Conservation (phyloP, 129 eudicot species). For the sunflower (Helianthus annuus) region DNA sequence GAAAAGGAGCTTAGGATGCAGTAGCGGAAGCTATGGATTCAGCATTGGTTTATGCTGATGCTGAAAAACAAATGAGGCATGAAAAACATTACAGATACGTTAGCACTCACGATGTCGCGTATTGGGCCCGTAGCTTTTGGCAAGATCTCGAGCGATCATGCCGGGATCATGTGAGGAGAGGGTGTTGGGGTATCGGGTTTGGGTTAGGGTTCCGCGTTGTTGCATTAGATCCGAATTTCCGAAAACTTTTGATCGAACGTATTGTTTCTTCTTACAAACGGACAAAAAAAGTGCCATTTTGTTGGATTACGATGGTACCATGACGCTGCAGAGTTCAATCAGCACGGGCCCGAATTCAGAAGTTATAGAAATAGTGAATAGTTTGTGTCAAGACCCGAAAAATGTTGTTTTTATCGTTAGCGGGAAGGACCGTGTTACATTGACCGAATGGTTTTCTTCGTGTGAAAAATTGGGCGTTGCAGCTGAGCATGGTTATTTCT, state of each 20-base stretch:
- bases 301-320: slow-evolving; percentile 80
- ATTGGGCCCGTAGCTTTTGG: too few relatives aligned
- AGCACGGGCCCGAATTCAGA: slow-evolving; percentile 59
- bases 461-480: slow-evolving; percentile 81
- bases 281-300: slow-evolving; percentile 75
- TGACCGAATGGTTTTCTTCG: slow-evolving; percentile 77
- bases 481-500: slow-evolving; percentile 94
- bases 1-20: too few relatives aligned
- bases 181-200: slow-evolving; percentile 97
- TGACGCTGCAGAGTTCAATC: slow-evolving; percentile 55
- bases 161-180: slow-evolving; percentile 76
- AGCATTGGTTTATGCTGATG: slow-evolving; percentile 58
- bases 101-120: too few relatives aligned
- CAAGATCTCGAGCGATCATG: too few relatives aligned
- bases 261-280: slow-evolving; percentile 85
- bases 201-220: slow-evolving; percentile 89
- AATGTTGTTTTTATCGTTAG: slow-evolving; percentile 82
- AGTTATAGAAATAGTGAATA: slow-evolving; percentile 55
- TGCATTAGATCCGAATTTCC: slow-evolving; percentile 77
- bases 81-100: too few relatives aligned
- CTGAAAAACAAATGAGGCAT: too few relatives aligned
- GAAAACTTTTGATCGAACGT: slow-evolving; percentile 81
- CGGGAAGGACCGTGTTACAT: slow-evolving; percentile 66
- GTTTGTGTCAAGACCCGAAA: slow-evolving; percentile 70
- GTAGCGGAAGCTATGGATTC: slow-evolving; percentile 92